Evolutionary conservation across 2,329 filamentous ascomycete genomes (phyloP).

Genomic region (Pyrenochaeta sp.): DNA sequence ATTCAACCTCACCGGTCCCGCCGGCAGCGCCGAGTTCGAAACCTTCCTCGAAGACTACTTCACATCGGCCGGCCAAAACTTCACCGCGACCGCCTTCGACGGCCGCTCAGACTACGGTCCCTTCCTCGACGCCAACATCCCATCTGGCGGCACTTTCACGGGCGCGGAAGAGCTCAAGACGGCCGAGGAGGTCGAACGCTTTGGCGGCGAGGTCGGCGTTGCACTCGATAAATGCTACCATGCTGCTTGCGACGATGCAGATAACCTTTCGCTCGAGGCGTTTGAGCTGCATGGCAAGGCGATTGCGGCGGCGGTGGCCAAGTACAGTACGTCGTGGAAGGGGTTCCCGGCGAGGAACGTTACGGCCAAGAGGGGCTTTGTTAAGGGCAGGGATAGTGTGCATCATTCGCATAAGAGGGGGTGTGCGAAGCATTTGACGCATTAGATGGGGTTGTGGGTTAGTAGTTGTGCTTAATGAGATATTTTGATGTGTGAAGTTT

Average conservation of each 20-base stretch:
- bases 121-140: conserved; percentile 46
- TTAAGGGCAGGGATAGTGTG: not conserved
- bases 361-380: conserved; percentile 11
- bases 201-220: conserved; percentile 42
- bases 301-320: conserved; percentile 45
- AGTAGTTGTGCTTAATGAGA: not conserved
- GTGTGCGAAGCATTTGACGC: not conserved
- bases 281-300: conserved; percentile 39
- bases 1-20: conserved; percentile 41
- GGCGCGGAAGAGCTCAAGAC: conserved; percentile 51
- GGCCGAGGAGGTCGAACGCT: conserved; percentile 39
- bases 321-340: conserved; percentile 35
- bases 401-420: not conserved
- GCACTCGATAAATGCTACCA: conserved; percentile 38
- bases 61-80: conserved; percentile 31
- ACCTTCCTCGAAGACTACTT: conserved; percentile 45
- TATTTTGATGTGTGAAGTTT: no score
- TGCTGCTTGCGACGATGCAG: conserved; percentile 41
- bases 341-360: conserved; percentile 35
- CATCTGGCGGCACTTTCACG: conserved; percentile 47
- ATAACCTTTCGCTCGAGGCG: conserved; percentile 42
- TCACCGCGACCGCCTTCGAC: conserved; percentile 42
- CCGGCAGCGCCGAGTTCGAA: conserved; percentile 43
- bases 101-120: conserved; percentile 50
- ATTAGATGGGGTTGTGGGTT: not conserved